Evolutionary conservation across 2,329 filamentous ascomycete species (phyloP), one percentile per base, ranked within the genome.

Genomic region (Pseudomassariella vexata): DNA sequence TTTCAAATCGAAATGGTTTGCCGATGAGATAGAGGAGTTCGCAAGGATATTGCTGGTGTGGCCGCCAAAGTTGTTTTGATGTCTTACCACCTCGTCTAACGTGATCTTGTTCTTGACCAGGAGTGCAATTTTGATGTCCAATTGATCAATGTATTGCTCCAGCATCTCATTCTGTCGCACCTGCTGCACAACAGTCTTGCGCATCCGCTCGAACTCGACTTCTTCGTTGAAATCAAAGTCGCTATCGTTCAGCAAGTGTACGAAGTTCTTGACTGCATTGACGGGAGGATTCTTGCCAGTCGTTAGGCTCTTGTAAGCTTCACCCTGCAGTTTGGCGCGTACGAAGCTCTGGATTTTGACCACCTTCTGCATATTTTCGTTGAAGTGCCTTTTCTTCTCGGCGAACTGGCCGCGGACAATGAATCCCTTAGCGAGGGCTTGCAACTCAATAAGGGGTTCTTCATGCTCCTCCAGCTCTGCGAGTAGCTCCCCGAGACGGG

Each of bases 71-170:
- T 95, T 94, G 65, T 84, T 90, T 53, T 98, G 92, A 54, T 96
- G 92, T 49, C 88, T 87, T 34, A 98, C 85, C 18, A 98, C 92
- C 61, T 98, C 94, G 52, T 98, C 92, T 4, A 98, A 72, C 0
- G 92, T 96, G 51, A 98, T 98, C 62, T 98, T 98, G 74, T 98
- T 98, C 72, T 96, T 96, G 49, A 98, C 92, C 12, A 98, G 72
- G 3, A 98, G 74, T 1, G 92, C 92, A 56, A 98, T 98, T 65
- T 98, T 98, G 68, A 98, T 95, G 53, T 98, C 94, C 21, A 98
- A 75, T 55, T 98, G 92, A 49, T 95, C 89, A 46, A 98, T 95
- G 53, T 98, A 98, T 55, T 95, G 88, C 61, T 98, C 92, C 23
- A 94, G 78, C 67, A 94, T 81, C 62, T 98, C 92, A 51, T 98